phyloP scores from a whole-genome alignment of 139 green algal species.

The Asterochloris erici region DNA sequence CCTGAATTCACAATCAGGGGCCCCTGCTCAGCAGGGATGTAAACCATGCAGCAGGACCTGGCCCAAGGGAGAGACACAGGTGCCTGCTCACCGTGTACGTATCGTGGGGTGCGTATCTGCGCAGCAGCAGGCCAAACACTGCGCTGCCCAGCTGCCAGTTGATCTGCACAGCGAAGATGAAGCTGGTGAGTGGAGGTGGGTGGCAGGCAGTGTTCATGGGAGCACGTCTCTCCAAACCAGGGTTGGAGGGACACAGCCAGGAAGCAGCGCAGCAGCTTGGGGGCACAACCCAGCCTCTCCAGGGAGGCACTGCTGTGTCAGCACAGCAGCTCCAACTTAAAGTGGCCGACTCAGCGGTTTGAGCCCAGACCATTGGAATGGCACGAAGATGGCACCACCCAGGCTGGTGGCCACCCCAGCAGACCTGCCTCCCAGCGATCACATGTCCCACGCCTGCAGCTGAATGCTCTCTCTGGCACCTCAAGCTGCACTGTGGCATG shows the following conservation, averaged over 20 bases:
- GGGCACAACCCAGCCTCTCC: not conserved
- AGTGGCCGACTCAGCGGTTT: not conserved
- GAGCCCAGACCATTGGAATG: too few species aligned
- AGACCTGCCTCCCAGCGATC: too few species aligned
- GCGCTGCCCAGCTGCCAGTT: slow-evolving; percentile 72
- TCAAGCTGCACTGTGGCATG: too few species aligned
- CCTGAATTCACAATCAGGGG: too few species aligned
- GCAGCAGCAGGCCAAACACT: slow-evolving; percentile 66
- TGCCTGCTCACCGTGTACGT: slow-evolving; percentile 55
- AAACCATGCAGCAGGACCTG: too few species aligned
- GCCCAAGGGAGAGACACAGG: too few species aligned
- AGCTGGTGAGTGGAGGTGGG: not conserved
- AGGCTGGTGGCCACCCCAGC: too few species aligned
- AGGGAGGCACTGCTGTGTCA: not conserved
- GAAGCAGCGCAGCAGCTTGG: not conserved
- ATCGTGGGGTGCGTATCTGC: slow-evolving; percentile 70
- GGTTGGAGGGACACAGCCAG: not conserved
- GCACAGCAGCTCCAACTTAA: not conserved
- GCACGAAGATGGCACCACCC: too few species aligned
- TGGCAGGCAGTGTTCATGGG: not conserved
- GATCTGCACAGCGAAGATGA: slow-evolving; percentile 34
- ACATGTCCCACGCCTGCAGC: too few species aligned
- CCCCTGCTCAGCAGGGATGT: too few species aligned
- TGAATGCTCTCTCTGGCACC: too few species aligned
- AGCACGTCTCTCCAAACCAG: not conserved